Evolutionary conservation across 2,329 filamentous ascomycete genomes (phyloP).

Genomic region (Microsporum ferrugineum): DNA sequence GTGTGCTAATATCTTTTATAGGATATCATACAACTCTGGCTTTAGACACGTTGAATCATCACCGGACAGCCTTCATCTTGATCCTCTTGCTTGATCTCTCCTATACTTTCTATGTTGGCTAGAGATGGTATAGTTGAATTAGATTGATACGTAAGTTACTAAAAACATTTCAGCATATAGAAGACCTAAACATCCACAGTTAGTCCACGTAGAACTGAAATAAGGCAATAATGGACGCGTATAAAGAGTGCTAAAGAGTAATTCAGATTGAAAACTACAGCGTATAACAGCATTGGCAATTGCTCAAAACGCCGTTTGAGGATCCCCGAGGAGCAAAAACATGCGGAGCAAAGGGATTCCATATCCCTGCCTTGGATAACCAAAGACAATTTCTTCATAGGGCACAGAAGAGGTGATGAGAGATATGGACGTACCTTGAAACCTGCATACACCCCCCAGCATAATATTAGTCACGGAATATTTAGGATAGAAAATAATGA

Average conservation of each 20-base stretch:
- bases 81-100: background rate
- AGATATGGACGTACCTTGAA: background rate
- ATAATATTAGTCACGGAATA: background rate
- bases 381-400: background rate
- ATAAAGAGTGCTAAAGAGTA: background rate
- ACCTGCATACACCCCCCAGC: background rate
- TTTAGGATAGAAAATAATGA: background rate
- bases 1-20: slow-evolving; percentile 14
- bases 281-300: slow-evolving; percentile 27
- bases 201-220: background rate
- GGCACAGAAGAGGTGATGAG: background rate
- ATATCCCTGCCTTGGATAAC: background rate
- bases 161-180: background rate
- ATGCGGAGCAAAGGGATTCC: slow-evolving; percentile 14
- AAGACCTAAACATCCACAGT: background rate
- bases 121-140: no score
- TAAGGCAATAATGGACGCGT: background rate
- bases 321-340: slow-evolving; percentile 8
- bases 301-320: slow-evolving; percentile 24
- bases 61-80: slow-evolving; percentile 19
- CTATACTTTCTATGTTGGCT: background rate
- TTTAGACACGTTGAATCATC: slow-evolving; percentile 33
- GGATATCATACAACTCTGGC: slow-evolving; percentile 39
- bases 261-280: slow-evolving; percentile 37
- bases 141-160: background rate